These are phyloP conservation scores for Neurospora terricola DNA, from an alignment of 495 filamentous ascomycete species.

Conservation along the genomic window DNA sequence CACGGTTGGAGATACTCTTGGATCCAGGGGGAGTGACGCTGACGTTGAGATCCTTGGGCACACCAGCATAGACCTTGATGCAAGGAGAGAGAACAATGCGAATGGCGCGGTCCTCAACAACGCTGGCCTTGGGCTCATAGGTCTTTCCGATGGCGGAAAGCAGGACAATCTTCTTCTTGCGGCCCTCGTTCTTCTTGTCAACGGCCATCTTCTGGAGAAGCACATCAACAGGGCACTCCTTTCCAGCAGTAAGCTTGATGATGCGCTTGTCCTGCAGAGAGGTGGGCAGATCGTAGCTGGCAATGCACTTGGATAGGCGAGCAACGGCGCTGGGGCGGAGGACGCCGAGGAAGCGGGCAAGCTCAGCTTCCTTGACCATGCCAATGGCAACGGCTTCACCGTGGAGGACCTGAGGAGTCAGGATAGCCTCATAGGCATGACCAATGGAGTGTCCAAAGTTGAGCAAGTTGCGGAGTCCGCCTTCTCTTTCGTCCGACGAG, in stretches of 20 bases:
- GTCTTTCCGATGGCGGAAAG: conserved; percentile 84
- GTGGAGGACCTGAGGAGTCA: conserved; percentile 91
- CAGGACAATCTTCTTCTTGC: conserved; percentile 94
- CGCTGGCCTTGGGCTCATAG: conserved; percentile 74
- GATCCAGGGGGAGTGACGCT: conserved; percentile 86
- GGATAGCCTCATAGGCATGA: conserved; percentile 89
- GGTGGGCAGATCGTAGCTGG: conserved; percentile 86
- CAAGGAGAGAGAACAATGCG: conserved; percentile 74
- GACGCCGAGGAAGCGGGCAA: conserved; percentile 84
- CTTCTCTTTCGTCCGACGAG: conserved; percentile 86
- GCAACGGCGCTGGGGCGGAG: conserved; percentile 79
- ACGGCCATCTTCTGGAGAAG: conserved; percentile 88
- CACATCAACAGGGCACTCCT: conserved; percentile 83
- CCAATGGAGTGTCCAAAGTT: conserved; percentile 99
- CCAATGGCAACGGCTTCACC: conserved; percentile 94
- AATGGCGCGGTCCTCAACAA: conserved; percentile 80
- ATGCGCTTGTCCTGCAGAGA: conserved; percentile 79
- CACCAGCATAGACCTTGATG: conserved; percentile 60
- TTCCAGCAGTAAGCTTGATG: conserved; percentile 72
- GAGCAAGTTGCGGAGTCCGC: conserved; percentile 84
- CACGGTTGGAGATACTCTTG: conserved; percentile 96
- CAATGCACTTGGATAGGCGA: conserved; percentile 80
- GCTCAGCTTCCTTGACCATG: conserved; percentile 95
- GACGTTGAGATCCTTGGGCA: conserved; percentile 51
- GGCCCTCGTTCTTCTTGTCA: conserved; percentile 97